phyloP scores from a whole-genome alignment of 257 asterid species.

The Rauvolfia tetraphylla region DNA sequence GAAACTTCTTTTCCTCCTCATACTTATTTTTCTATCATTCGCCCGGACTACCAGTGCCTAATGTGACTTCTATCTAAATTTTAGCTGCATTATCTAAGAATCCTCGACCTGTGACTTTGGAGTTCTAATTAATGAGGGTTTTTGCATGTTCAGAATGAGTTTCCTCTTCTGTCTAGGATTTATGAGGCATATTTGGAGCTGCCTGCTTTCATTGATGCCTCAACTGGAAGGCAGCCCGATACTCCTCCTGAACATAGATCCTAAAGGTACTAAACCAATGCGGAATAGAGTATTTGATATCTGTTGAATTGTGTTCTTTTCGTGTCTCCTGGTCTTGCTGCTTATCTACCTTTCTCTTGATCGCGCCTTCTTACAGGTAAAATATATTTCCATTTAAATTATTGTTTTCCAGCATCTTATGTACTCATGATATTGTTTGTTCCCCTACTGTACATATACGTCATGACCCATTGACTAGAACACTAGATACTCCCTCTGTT shows the following conservation, averaged over 20 bases:
- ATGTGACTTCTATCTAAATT: not conserved
- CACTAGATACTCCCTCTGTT: too few relatives aligned
- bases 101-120: not conserved
- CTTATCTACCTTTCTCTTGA: not conserved
- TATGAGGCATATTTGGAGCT: slow-evolving; percentile 40
- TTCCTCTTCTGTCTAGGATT: slow-evolving; percentile 42
- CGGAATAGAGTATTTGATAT: not conserved
- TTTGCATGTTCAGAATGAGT: slow-evolving; percentile 38
- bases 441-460: too few relatives aligned
- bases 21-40: not conserved
- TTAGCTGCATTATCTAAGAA: not conserved
- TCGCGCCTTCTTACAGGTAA: not conserved
- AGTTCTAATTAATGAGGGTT: not conserved
- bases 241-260: slow-evolving; percentile 29
- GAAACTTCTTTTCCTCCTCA: not conserved
- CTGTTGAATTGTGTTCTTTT: not conserved
- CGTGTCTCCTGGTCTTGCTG: not conserved
- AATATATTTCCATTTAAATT: not conserved
- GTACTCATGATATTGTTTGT: too few relatives aligned
- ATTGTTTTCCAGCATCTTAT: not conserved
- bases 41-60: not conserved
- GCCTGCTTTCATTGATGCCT: slow-evolving; percentile 49
- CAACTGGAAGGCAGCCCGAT: slow-evolving; percentile 63
- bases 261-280: not conserved
- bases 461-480: too few relatives aligned